Evolutionary conservation across 352 stramenopile species (phyloP).

Genomic region (Phytophthora boehmeriae): DNA sequence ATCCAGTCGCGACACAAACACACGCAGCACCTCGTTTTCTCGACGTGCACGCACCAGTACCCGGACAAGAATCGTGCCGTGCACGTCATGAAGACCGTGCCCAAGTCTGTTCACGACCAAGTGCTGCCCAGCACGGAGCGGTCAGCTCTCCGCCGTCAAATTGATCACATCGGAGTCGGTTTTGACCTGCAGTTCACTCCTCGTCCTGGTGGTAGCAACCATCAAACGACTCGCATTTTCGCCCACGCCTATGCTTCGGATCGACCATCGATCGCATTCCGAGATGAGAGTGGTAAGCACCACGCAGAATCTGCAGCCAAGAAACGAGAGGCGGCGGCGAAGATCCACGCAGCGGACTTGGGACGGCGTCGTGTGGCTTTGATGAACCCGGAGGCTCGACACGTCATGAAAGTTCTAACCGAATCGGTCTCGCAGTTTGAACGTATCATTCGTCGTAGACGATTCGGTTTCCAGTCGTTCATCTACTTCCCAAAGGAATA

Average conservation of each 20-base stretch:
- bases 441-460: constrained; percentile 59
- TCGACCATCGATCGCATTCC: constrained; percentile 37
- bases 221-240: constrained; percentile 51
- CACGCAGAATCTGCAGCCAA: constrained; percentile 19
- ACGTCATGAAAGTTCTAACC: constrained; percentile 51
- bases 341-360: constrained; percentile 36
- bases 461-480: constrained; percentile 74
- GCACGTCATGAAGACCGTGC: constrained; percentile 66
- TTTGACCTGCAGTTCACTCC: constrained; percentile 50
- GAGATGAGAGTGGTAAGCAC: constrained; percentile 22
- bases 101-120: constrained; percentile 64
- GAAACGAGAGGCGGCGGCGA: constrained; percentile 26
- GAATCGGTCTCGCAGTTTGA: constrained; percentile 61
- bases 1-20: constrained; percentile 46
- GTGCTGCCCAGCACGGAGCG: constrained; percentile 43
- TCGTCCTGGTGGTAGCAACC: constrained; percentile 30
- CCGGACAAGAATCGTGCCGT: constrained; percentile 47
- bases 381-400: constrained; percentile 55
- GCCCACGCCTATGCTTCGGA: constrained; percentile 54
- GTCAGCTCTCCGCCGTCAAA: constrained; percentile 41
- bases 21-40: constrained; percentile 61
- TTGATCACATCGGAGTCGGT: constrained; percentile 62
- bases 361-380: constrained; percentile 34
- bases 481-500: constrained; percentile 60
- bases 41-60: constrained; percentile 52